Base-by-base conservation (phyloP, 192 early-diverging fungal species). In the Thoreauomyces humboldtii region DNA sequence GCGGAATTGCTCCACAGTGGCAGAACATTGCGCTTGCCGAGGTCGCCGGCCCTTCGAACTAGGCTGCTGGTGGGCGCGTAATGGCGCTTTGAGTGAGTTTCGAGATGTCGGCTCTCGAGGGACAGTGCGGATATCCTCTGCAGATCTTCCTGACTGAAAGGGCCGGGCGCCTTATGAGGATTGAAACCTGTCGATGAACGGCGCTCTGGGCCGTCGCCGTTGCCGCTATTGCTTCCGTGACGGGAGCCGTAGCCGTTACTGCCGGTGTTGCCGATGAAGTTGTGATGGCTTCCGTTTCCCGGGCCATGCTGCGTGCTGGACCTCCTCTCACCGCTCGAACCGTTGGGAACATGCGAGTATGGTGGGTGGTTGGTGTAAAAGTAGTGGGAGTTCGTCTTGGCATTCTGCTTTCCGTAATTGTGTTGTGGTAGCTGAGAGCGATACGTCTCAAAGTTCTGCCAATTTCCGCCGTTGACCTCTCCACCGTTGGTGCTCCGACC, bases 71-170 rank as follows among this genome's bases (percentile, higher is more conserved):
- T n/a, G n/a, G n/a, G n/a, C n/a, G n/a, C n/a, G n/a, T n/a, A n/a
- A 29, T 52, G 32, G 17, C 64, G 64, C 7, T 28, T 43, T 1
- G 21, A 29, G 27, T 57, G 52, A 21, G 21, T 55, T 21, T 66
- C 64, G 25, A 66, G 34, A 24, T 66, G 44, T 15, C 22, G 53
- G 43, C 64, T 66, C 33, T 66, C 64, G 9, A 66, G 41, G 19
- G 44, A 51, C 35, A 66, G 37, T n/a, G 64, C 32, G 27, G 29
- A 38, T 52, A 66, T 42, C 31, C 64, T 52, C 22, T 57, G 51
- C 1, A 66, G 29, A 57, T 66, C 64, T 25, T 66, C 64, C 21
- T 15, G 55, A 17, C 34, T 37, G 11, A 7, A 57, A 4, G 55
- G 55, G 2, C 31, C 55, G 6, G 51, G 64, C 5, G 36, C 17